These are phyloP conservation scores for Phyllostachys edulis DNA, from an alignment of 176 grass and related monocot species.

Conservation along the genomic window DNA sequence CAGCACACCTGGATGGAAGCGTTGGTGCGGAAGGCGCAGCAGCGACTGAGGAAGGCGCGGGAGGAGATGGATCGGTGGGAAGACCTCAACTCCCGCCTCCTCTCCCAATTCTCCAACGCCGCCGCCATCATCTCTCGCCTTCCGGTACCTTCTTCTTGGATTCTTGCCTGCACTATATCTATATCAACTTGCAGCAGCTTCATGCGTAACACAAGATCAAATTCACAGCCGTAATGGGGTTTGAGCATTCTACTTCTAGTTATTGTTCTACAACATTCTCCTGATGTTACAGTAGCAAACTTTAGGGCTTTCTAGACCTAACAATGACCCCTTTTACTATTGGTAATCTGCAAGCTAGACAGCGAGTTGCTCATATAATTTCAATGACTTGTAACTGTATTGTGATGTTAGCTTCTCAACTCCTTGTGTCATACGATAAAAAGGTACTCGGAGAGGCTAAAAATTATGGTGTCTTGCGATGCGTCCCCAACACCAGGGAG, in stretches of 20 bases:
- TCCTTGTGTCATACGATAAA: constrained; percentile 14
- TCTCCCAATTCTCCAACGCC: constrained; percentile 59
- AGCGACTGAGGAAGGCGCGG: constrained; percentile 48
- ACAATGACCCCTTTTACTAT: background rate
- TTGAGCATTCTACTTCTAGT: background rate
- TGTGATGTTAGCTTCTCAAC: background rate
- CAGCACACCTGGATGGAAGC: constrained; percentile 42
- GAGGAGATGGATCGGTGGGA: constrained; percentile 67
- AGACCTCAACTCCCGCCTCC: constrained; percentile 49
- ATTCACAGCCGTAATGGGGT: background rate
- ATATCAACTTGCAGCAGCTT: background rate
- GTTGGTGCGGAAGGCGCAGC: constrained; percentile 66
- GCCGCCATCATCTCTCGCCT: constrained; percentile 54
- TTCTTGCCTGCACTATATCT: background rate
- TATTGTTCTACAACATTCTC: background rate
- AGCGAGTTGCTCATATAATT: background rate
- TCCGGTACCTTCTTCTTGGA: constrained; percentile 39
- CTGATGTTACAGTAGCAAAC: background rate
- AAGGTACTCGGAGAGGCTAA: constrained; percentile 61
- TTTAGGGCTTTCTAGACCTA: no score
- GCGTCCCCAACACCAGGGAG: constrained; percentile 52
- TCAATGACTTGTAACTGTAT: background rate
- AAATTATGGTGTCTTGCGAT: constrained; percentile 59
- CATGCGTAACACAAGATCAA: background rate
- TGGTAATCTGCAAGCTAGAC: background rate